A percentile compares a stretch with the other conserved stretches of the same genome.
phyloP scores from a whole-genome alignment of 2,329 filamentous ascomycete species.

The Biscogniauxia mediterranea region DNA sequence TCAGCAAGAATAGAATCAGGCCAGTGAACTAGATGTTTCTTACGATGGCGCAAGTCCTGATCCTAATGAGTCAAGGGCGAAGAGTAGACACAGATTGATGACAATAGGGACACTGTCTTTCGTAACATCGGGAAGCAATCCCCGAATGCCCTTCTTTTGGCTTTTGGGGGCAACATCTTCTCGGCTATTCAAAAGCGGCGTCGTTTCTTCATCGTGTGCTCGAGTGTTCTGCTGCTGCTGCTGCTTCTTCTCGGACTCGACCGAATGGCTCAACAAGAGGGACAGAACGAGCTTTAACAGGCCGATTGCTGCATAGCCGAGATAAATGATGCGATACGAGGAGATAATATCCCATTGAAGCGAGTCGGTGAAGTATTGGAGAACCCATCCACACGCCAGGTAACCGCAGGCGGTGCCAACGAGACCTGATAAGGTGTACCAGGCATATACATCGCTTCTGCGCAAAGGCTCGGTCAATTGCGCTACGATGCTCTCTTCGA shows the following conservation, averaged over 20 bases:
- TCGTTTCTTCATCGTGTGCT: slow-evolving; percentile 15
- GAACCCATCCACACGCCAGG: slow-evolving; percentile 58
- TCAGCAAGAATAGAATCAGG: slow-evolving; percentile 22
- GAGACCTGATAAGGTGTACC: slow-evolving; percentile 59
- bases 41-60: slow-evolving; percentile 66
- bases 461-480: slow-evolving; percentile 48
- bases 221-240: slow-evolving; percentile 14
- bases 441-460: slow-evolving; percentile 58
- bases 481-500: slow-evolving; percentile 60
- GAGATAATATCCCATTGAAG: slow-evolving; percentile 20
- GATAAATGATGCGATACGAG: slow-evolving; percentile 46
- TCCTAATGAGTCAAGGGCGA: slow-evolving; percentile 40
- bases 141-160: slow-evolving; percentile 12
- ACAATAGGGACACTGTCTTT: slow-evolving; percentile 40
- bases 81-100: slow-evolving; percentile 55
- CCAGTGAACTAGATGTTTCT: slow-evolving; percentile 39
- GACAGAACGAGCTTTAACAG: slow-evolving; percentile 54
- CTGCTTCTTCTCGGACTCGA: slow-evolving; percentile 33
- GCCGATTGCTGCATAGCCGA: slow-evolving; percentile 56
- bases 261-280: slow-evolving; percentile 41
- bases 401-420: slow-evolving; percentile 58
- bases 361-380: slow-evolving; percentile 46
- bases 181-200: slow-evolving; percentile 19
- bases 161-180: neutral
- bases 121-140: slow-evolving; percentile 53